Base-by-base conservation (phyloP, 2,329 filamentous ascomycete genomes). In the Emydomyces testavorans region DNA sequence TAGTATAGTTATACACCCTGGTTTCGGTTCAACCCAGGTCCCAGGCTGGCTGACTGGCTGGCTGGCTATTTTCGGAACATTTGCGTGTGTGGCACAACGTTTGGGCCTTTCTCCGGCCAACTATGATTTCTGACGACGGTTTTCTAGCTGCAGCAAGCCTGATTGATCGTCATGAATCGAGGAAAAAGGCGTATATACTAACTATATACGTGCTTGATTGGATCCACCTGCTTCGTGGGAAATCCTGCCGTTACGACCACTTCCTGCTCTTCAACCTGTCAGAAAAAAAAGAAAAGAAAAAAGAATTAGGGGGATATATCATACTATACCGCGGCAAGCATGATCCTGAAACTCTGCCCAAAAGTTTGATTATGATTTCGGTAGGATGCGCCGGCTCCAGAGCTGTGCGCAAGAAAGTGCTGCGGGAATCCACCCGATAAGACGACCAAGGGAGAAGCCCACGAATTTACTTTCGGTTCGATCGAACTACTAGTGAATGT, bases 381-480 rank as follows among this genome's bases (percentile, higher is more conserved):
- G 46, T 41, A 48, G 38, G 46, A 43, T 48, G 46, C 46, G 46
- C 46, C 46, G 46, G 46, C 38, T 41, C 36, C 36, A 48, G 45
- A 39, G 20, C 28, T 41, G 36, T 31, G 36, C 26, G 28, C 28
- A 38, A n/a, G n/a, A n/a, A n/a, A 46, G 35, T 39, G 26, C 28
- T 39, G 31, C 37, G 46, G 46, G 46, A 48, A 42, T 48, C 46
- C 37, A 48, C 39, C 46, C 46, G 46, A 42, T 48, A 48, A 48
- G 46, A 48, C 37, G 38, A 37, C 46, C 26, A 38, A 46, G 38
- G 37, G 31, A 29, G n/a, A n/a, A n/a, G 15, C 38, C 46, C 38
- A 37, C 20, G 31, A 37, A 23, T 48, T 48, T 42, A 38, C 39
- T 48, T 37, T 48, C 37, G 46, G 37, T 48, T 42, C 38, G 45